Percentiles rank a stretch among this genome's conserved stretches.
Evolutionary conservation across 371 early-diverging fungal species (phyloP).

Genomic region (Fennellomyces sp.): DNA sequence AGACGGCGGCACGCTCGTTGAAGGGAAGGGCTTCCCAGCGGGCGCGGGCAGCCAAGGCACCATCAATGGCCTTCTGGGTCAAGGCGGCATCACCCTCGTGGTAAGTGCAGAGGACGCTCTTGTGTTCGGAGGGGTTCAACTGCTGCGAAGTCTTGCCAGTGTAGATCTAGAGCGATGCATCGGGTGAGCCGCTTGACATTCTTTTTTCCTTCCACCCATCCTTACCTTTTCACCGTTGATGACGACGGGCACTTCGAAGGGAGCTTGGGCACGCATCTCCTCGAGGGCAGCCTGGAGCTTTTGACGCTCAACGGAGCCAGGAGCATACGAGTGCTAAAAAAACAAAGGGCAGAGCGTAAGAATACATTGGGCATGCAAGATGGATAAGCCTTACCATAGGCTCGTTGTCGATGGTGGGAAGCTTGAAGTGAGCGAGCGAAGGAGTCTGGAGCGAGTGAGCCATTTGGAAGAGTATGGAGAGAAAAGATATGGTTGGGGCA

Average conservation of each 20-base stretch:
- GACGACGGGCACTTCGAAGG: constrained; percentile 82
- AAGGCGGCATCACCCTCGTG: constrained; percentile 79
- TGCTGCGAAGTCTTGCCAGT: constrained; percentile 76
- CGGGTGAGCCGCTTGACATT: neutral
- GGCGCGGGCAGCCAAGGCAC: constrained; percentile 84
- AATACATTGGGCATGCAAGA: neutral
- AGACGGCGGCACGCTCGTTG: constrained; percentile 94
- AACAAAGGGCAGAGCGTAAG: neutral
- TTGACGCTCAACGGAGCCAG: constrained; percentile 79
- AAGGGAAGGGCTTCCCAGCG: constrained; percentile 95
- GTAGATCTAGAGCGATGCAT: constrained; percentile 40
- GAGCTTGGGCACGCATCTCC: constrained; percentile 71
- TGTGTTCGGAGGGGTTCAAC: constrained; percentile 85
- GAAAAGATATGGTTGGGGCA: neutral
- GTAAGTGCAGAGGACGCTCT: constrained; percentile 79
- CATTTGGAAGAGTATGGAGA: neutral
- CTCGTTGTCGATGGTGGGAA: constrained; percentile 89
- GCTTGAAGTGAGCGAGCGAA: constrained; percentile 70
- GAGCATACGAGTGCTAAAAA: constrained; percentile 72
- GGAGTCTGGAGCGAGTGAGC: constrained; percentile 36
- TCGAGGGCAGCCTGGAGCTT: constrained; percentile 78
- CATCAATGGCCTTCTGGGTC: constrained; percentile 86
- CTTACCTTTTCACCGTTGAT: constrained; percentile 85
- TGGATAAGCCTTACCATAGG: constrained; percentile 68
- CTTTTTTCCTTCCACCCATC: neutral